Percentiles rank a stretch among this genome's conserved stretches.
Conservation (phyloP, 768 basidiomycete genomes). For the Peribolospora baueri region DNA sequence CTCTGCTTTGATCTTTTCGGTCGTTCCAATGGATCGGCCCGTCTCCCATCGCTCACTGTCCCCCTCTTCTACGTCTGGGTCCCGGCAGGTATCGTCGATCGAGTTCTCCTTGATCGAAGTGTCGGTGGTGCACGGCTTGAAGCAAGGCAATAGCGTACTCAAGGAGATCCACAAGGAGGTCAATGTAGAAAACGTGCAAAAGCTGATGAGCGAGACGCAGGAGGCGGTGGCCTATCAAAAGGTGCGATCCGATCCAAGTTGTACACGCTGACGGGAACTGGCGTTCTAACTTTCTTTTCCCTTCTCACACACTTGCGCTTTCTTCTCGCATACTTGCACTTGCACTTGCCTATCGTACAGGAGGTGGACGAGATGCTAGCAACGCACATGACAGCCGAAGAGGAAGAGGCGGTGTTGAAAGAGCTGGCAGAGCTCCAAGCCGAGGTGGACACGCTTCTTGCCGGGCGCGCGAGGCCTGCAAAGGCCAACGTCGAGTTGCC, state of each 20-base stretch:
- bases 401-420: slow-evolving; percentile 75
- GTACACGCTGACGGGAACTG: not conserved
- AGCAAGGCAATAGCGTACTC: slow-evolving; percentile 79
- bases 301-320: no score
- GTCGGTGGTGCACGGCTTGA: slow-evolving; percentile 71
- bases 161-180: slow-evolving; percentile 87
- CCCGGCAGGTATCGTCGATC: slow-evolving; percentile 62
- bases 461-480: not conserved
- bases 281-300: not conserved
- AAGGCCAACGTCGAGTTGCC: not conserved
- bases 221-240: slow-evolving; percentile 81
- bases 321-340: no score
- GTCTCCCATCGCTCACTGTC: not conserved
- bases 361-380: slow-evolving; percentile 75
- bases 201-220: slow-evolving; percentile 67
- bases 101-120: slow-evolving; percentile 88
- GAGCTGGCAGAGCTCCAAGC: slow-evolving; percentile 50
- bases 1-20: not conserved
- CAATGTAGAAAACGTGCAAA: slow-evolving; percentile 79
- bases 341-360: slow-evolving; percentile 24
- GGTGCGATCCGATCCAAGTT: slow-evolving; percentile 24
- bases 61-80: not conserved
- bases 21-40: not conserved
- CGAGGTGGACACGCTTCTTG: slow-evolving; percentile 15
- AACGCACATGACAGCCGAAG: slow-evolving; percentile 56